phyloP scores from a whole-genome alignment of 139 green algal species.

The Chara braunii region DNA sequence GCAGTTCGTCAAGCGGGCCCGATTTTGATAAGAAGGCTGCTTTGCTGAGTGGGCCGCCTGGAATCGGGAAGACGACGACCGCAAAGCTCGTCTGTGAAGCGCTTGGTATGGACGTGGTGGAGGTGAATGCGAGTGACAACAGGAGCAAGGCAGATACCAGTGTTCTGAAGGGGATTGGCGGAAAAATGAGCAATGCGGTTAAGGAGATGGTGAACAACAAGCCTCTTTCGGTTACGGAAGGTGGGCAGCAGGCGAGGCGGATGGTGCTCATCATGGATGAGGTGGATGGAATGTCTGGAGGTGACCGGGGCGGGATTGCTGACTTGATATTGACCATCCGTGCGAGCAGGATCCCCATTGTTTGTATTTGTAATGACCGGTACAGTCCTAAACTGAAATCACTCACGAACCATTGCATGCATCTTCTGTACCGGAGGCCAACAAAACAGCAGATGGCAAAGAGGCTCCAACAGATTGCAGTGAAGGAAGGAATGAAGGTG shows the following conservation, averaged over 20 bases:
- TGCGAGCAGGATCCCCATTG: slow-evolving; percentile 74
- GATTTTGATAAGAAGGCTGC: slow-evolving; percentile 80
- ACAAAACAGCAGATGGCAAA: slow-evolving; percentile 66
- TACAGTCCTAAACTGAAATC: slow-evolving; percentile 84
- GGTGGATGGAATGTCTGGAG: slow-evolving; percentile 90
- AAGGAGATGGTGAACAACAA: slow-evolving; percentile 84
- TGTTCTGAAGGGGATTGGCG: slow-evolving; percentile 59
- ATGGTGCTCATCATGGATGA: slow-evolving; percentile 94
- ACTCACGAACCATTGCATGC: slow-evolving; percentile 76
- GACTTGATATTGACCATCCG: slow-evolving; percentile 92
- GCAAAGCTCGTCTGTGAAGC: slow-evolving; percentile 62
- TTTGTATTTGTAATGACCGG: slow-evolving; percentile 98
- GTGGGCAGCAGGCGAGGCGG: not conserved
- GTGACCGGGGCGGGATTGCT: slow-evolving; percentile 79
- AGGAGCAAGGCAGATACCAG: slow-evolving; percentile 73
- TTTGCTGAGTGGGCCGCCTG: slow-evolving; percentile 80
- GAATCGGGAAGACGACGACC: slow-evolving; percentile 84
- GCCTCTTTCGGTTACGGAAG: not conserved
- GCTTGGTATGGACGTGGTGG: slow-evolving; percentile 26
- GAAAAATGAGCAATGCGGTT: slow-evolving; percentile 82
- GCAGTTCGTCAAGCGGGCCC: slow-evolving; percentile 31
- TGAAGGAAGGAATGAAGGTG: slow-evolving; percentile 63
- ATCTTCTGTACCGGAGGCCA: slow-evolving; percentile 69
- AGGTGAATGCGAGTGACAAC: slow-evolving; percentile 89
- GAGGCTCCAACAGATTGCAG: slow-evolving; percentile 62